Conservation (phyloP, 2,329 filamentous ascomycete genomes). For the Phaeophleospora eucalypticola region DNA sequence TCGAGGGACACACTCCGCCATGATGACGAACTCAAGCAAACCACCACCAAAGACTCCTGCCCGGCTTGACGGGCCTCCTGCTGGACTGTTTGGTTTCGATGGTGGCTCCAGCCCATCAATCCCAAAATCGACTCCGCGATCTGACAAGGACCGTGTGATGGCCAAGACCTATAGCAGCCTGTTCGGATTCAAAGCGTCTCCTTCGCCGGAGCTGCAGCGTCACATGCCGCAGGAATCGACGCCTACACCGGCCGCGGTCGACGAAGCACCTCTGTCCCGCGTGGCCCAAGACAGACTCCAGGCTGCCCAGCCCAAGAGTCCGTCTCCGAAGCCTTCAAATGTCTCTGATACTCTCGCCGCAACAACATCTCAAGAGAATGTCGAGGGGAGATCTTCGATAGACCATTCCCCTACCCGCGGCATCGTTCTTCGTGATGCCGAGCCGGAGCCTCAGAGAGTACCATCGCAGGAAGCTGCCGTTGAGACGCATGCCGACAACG, state of each 20-base stretch:
- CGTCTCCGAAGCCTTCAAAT: too few species aligned
- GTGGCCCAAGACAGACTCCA: too few species aligned
- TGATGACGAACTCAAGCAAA: not conserved
- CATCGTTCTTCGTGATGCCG: too few species aligned
- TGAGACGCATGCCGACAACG: constrained; percentile 1
- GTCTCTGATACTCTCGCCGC: too few species aligned
- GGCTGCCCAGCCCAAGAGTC: too few species aligned
- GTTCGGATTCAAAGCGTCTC: constrained; percentile 29
- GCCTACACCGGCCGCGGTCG: constrained; percentile 1
- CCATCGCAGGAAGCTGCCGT: not conserved
- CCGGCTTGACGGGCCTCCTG: constrained; percentile 1
- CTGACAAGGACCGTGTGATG: constrained; percentile 29
- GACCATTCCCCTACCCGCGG: too few species aligned
- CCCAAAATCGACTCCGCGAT: constrained; percentile 22
- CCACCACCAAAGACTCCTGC: constrained; percentile 9
- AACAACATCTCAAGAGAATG: too few species aligned
- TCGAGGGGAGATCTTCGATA: too few species aligned
- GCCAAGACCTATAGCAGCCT: constrained; percentile 28
- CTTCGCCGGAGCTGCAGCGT: constrained; percentile 19
- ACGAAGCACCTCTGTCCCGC: too few species aligned
- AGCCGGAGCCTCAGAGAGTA: too few species aligned
- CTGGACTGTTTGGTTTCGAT: constrained; percentile 16
- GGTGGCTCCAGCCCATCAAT: constrained; percentile 13
- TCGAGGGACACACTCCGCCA: not conserved
- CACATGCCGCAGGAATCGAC: constrained; percentile 2